phyloP scores from a whole-genome alignment of 371 early-diverging fungal species.

The Apophysomyces variabilis region DNA sequence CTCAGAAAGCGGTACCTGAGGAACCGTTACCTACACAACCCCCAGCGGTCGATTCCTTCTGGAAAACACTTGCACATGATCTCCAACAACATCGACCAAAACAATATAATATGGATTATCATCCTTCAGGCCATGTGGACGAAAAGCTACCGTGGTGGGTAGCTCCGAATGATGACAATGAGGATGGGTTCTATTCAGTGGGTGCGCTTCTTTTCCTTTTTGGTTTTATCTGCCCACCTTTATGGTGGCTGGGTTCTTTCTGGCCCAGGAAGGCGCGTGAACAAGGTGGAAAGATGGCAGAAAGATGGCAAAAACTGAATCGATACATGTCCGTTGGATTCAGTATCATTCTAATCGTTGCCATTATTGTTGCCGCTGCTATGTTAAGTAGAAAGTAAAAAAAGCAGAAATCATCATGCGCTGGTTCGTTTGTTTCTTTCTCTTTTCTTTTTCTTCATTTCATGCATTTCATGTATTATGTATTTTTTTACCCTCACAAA shows the following conservation, averaged over 20 bases:
- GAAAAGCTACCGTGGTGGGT: constrained; percentile 33
- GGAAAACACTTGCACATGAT: constrained; percentile 7
- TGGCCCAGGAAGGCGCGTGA: constrained; percentile 39
- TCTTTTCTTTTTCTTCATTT: not conserved
- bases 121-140: not conserved
- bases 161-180: constrained; percentile 21
- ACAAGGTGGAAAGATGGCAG: constrained; percentile 48
- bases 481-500: not conserved
- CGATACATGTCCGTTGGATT: constrained; percentile 53
- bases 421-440: too few species aligned
- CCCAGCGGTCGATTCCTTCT: not conserved
- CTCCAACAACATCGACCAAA: constrained; percentile 9
- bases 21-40: constrained; percentile 2
- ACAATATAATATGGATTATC: constrained; percentile 1
- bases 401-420: not conserved
- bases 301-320: constrained; percentile 48
- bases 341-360: constrained; percentile 39
- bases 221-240: constrained; percentile 47
- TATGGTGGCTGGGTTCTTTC: constrained; percentile 53
- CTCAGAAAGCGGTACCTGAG: not conserved
- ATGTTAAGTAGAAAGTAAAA: constrained; percentile 3
- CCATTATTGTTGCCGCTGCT: constrained; percentile 31
- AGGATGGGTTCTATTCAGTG: constrained; percentile 41
- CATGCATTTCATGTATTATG: constrained; percentile 8
- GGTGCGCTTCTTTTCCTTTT: constrained; percentile 44